A percentile compares a stretch with the other conserved stretches of the same genome.
These are phyloP conservation scores for Phytophthora fragariae DNA, from an alignment of 352 stramenopile species.

Conservation along the genomic window DNA sequence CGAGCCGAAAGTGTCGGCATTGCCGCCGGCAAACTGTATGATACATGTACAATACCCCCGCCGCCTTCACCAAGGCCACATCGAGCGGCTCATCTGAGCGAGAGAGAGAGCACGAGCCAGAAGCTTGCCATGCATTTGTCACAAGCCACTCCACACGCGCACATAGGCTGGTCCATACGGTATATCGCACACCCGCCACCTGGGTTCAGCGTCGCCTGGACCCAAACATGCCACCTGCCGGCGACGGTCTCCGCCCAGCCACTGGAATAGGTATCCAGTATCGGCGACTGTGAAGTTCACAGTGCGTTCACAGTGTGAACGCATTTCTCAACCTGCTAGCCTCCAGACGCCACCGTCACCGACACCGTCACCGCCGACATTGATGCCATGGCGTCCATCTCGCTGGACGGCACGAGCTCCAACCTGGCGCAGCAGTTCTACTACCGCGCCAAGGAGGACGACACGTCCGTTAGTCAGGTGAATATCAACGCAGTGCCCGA, in stretches of 20 bases:
- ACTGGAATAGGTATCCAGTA: neutral
- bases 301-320: too few relatives aligned
- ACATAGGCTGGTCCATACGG: neutral
- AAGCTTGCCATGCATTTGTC: neutral
- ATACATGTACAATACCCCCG: too few relatives aligned
- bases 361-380: constrained; percentile 11
- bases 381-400: constrained; percentile 9
- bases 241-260: neutral
- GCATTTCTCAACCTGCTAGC: constrained; percentile 16
- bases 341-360: neutral
- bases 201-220: neutral
- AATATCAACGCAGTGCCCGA: constrained; percentile 18
- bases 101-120: too few relatives aligned
- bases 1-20: too few relatives aligned
- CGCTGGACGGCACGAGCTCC: constrained; percentile 42
- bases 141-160: neutral
- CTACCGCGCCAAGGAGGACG: constrained; percentile 24
- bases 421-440: constrained; percentile 43
- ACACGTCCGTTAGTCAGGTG: neutral
- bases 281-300: too few relatives aligned
- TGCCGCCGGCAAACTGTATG: too few relatives aligned
- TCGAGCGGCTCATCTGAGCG: neutral
- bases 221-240: neutral
- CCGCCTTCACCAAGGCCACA: neutral
- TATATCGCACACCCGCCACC: neutral